Evolutionary conservation across 2,329 filamentous ascomycete species (phyloP), one percentile per base, ranked within the genome.

Genomic region (Claviceps pazoutovae): DNA sequence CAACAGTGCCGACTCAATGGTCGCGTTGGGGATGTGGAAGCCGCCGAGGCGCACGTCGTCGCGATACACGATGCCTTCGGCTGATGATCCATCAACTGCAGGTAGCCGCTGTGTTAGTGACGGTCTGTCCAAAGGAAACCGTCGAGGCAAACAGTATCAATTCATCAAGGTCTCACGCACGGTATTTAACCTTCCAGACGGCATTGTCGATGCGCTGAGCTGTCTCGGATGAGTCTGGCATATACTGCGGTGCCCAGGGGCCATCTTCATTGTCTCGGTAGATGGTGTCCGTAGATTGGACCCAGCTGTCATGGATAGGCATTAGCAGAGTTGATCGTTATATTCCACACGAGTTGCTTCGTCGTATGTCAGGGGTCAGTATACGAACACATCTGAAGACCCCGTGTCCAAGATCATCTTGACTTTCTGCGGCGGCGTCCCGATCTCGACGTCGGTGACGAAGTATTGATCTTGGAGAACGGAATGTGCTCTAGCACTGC

Each of bases 351-450:
- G 30, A 34, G 30, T 19, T 13, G 9, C 9, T 52, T 36, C 13
- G 19, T 13, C 30, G 9, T 34, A 11, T 17, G 9, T 6, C n/a
- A 3, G 9, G 11, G 16, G 45, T 2, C 21, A n/a, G 16, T 19
- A 9, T 46, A 80, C 84, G 77, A 76, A 93, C 83, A 76, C 65
- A 53, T 79, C 76, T 9, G 72, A 68, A 7, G 76, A 79, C 11
- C 75, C 76, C 2, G 74, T 78, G 56, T 78, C 75, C 23, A 78
- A 57, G n/a, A 74, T 69, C 43, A 78, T 59, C 46, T 69, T 71
- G 43, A 77, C 51, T 5, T 60, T 64, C 55, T 78, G 74, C 1
- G 71, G 67, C 0, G 75, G 75, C 14, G 65, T 72, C 9, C 75
- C 75, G 46, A 78, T 60, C 48, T 68, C 60, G 26, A 74, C 58